phyloP scores from a whole-genome alignment of 2,329 filamentous ascomycete genomes.

The Venturia asperata region DNA sequence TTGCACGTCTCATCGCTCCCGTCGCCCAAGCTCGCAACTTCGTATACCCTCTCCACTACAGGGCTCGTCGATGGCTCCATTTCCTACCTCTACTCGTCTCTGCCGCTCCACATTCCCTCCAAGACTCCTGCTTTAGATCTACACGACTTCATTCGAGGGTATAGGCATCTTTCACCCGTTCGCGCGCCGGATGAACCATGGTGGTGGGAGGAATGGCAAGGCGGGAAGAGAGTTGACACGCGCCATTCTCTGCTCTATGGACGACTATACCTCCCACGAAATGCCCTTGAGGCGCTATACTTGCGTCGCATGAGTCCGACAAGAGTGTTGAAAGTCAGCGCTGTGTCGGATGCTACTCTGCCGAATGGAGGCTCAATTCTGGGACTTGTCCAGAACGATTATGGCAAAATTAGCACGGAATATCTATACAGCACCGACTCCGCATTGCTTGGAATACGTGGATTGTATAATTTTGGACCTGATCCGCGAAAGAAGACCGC shows the following conservation, averaged over 20 bases:
- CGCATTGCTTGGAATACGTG: constrained; percentile 76
- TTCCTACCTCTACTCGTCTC: constrained; percentile 89
- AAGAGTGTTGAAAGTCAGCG: constrained; percentile 71
- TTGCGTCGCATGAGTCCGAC: constrained; percentile 70
- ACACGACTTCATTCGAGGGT: constrained; percentile 70
- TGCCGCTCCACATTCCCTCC: constrained; percentile 61
- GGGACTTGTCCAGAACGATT: constrained; percentile 70
- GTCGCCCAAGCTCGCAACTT: constrained; percentile 87
- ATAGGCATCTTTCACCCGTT: constrained; percentile 67
- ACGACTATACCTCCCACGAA: constrained; percentile 73
- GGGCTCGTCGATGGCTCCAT: constrained; percentile 95
- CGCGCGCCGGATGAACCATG: constrained; percentile 43
- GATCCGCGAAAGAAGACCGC: constrained; percentile 45
- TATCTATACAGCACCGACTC: constrained; percentile 90
- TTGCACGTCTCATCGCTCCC: constrained; percentile 86
- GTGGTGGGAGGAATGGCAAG: constrained; percentile 50
- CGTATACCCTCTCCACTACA: constrained; percentile 74
- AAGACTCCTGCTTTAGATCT: constrained; percentile 71
- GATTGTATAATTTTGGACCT: constrained; percentile 88
- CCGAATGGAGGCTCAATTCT: constrained; percentile 70
- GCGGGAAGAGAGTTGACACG: constrained; percentile 41
- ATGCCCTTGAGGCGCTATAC: constrained; percentile 78
- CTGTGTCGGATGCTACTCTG: constrained; percentile 64
- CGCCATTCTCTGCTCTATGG: constrained; percentile 63
- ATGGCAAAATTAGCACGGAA: constrained; percentile 80